Base-by-base conservation (phyloP, 2,329 filamentous ascomycete species). In the Neopestalotiopsis sp. region DNA sequence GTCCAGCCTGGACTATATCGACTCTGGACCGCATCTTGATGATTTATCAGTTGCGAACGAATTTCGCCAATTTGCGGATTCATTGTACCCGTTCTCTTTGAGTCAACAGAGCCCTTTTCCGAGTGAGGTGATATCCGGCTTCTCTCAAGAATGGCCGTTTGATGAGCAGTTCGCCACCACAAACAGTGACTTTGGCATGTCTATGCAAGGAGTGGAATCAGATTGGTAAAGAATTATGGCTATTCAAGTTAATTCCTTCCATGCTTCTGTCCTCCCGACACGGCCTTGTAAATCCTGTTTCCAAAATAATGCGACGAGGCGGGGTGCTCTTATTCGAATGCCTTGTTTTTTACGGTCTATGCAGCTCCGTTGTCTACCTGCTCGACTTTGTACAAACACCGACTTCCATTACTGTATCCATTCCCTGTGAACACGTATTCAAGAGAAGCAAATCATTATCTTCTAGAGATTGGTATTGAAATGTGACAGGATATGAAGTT, bases 61-160 rank as follows among this genome's bases (percentile, higher is more conserved):
- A n/a, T 62, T 62, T 40, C 59, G 59, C 1, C 30, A 62, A 40
- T 62, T 62, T 20, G 24, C 59, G 34, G 59, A 30, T 17, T 32
- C 59, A 40, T 62, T 62, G 3, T 24, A 30, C 30, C 3, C 34
- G 59, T 20, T 13, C 6, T 40, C 7, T 40, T 40, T 9, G 17
- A 30, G 5, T 40, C n/a, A 62, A 14, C 30, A 62, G 28, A 30
- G 59, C 30, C 9, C 28, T 17, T 62, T 62, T 17, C 59, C 59
- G 4, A 62, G 59, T 12, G 59, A 62, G 34, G 17, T 62, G 14
- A 13, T 62, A 12, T 62, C 59, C 34, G 59, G 59, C 7, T 62
- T 62, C 1, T 4, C 59, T 10, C 59, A 62, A 20, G 59, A 62
- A 9, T 62, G 59, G 59, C 32, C 59, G 14, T 62, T 62, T 62